phyloP scores from a whole-genome alignment of 2,329 filamentous ascomycete species.

The Cladosporium velox region DNA sequence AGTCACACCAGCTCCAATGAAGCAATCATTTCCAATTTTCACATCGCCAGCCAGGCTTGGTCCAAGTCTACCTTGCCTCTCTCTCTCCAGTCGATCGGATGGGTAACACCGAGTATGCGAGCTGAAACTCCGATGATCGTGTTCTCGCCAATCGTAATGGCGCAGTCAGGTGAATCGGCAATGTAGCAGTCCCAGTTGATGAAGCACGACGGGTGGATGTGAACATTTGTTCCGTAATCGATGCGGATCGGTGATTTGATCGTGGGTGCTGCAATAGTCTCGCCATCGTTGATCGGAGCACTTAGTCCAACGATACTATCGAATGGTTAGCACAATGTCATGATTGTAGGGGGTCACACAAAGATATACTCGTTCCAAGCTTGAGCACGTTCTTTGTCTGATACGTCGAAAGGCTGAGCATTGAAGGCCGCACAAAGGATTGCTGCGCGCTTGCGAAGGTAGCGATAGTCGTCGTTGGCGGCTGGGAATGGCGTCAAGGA shows the following conservation, averaged over 20 bases:
- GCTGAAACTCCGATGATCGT: slow-evolving; percentile 20
- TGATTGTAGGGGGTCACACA: neutral
- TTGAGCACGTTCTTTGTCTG: slow-evolving; percentile 16
- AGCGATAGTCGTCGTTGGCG: slow-evolving; percentile 19
- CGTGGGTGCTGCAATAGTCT: neutral
- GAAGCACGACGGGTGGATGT: slow-evolving; percentile 21
- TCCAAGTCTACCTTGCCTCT: slow-evolving; percentile 20
- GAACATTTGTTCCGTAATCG: slow-evolving; percentile 25
- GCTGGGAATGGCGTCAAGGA: slow-evolving; percentile 3
- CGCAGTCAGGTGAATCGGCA: slow-evolving; percentile 11
- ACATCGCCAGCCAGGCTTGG: slow-evolving; percentile 11
- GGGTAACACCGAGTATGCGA: slow-evolving; percentile 20
- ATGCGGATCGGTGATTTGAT: slow-evolving; percentile 23
- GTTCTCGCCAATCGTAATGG: slow-evolving; percentile 20
- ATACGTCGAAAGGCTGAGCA: slow-evolving; percentile 6
- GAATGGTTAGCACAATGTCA: slow-evolving; percentile 1
- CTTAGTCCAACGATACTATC: neutral
- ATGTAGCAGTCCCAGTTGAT: slow-evolving; percentile 24
- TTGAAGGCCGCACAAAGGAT: slow-evolving; percentile 20
- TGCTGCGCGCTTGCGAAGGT: slow-evolving; percentile 17
- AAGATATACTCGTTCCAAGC: slow-evolving; percentile 22
- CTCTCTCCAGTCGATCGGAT: slow-evolving; percentile 22
- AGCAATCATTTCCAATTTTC: slow-evolving; percentile 24
- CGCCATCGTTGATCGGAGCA: neutral
- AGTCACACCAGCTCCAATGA: slow-evolving; percentile 28